These are phyloP conservation scores for Aspergillus sp. DNA, from an alignment of 2,329 filamentous ascomycete genomes.

Conservation along the genomic window DNA sequence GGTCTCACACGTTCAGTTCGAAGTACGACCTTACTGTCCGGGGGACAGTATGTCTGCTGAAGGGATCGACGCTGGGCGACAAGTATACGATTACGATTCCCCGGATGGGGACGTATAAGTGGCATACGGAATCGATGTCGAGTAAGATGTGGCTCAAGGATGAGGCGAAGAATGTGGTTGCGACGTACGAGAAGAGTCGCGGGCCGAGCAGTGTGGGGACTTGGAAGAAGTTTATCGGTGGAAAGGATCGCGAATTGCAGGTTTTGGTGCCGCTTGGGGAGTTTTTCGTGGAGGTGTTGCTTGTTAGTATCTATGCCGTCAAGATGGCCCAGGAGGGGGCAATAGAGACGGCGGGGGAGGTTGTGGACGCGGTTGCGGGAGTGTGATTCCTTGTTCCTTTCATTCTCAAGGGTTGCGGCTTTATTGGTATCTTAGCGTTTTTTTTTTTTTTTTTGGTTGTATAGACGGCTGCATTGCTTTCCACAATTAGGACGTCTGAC, in stretches of 20 bases:
- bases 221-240: constrained; percentile 10
- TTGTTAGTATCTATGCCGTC: constrained; percentile 7
- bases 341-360: neutral
- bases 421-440: neutral
- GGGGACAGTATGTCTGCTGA: neutral
- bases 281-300: constrained; percentile 7
- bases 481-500: too few relatives aligned
- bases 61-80: neutral
- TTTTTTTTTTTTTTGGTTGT: neutral
- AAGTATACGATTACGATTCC: neutral
- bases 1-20: constrained; percentile 2
- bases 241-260: constrained; percentile 1
- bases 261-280: neutral
- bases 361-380: neutral
- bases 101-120: neutral
- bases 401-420: neutral
- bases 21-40: constrained; percentile 5
- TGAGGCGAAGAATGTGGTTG: neutral
- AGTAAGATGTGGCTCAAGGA: constrained; percentile 11
- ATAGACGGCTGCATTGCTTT: too few relatives aligned
- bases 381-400: neutral
- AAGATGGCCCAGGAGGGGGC: constrained; percentile 9
- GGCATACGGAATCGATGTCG: neutral
- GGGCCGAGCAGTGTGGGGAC: neutral
- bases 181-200: constrained; percentile 4